Evolutionary conservation across 139 green algal species (phyloP).

Genomic region (Spirogloea muscicola): DNA sequence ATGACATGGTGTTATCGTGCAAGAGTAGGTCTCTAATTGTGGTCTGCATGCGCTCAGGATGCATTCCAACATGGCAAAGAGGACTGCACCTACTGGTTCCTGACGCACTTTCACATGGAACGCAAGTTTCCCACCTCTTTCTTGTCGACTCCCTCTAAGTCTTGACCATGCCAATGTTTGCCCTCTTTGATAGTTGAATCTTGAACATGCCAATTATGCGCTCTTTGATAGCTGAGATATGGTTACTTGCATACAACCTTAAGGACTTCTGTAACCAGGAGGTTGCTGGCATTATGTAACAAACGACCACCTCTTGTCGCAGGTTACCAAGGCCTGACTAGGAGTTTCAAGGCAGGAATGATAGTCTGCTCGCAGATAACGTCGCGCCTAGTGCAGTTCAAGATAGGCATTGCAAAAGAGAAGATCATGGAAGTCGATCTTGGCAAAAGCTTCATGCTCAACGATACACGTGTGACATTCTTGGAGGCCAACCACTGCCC

Average conservation of each 20-base stretch:
- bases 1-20: neutral
- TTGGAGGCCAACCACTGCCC: constrained; percentile 94
- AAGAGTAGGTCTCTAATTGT: neutral
- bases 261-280: neutral
- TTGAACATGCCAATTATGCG: too few species aligned
- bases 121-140: constrained; percentile 27
- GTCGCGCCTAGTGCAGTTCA: constrained; percentile 31
- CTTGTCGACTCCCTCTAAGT: constrained; percentile 3
- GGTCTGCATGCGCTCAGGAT: neutral
- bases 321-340: constrained; percentile 55
- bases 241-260: neutral
- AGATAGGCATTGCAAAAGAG: constrained; percentile 24
- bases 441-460: neutral
- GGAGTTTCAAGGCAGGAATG: constrained; percentile 17
- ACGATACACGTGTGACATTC: constrained; percentile 57
- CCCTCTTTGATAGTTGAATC: too few species aligned
- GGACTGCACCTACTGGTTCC: constrained; percentile 45
- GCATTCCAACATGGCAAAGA: neutral
- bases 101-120: constrained; percentile 49
- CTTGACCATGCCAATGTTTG: neutral
- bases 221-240: neutral
- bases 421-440: too few species aligned
- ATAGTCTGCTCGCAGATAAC: constrained; percentile 49
- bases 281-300: constrained; percentile 16
- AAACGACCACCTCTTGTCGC: constrained; percentile 25